Conservation (phyloP, 1,284 basidiomycete species). For the Cryptococcus hybrid region DNA sequence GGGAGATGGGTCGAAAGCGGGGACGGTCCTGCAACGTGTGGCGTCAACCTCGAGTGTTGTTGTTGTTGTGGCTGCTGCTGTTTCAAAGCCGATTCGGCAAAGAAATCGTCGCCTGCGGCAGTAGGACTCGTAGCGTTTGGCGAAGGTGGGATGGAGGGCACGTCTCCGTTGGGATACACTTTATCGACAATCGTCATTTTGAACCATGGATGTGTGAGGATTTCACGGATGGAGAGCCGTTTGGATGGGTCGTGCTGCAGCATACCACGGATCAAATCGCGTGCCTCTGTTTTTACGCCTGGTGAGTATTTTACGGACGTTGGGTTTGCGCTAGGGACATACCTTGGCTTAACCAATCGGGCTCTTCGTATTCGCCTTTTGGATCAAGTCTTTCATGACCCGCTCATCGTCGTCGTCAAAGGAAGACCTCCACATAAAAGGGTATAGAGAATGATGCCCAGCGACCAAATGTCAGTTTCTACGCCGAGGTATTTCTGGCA, state of each 20-base stretch:
- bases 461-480: constrained; percentile 98
- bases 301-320: background rate
- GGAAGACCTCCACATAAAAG: constrained; percentile 85
- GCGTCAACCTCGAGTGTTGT: background rate
- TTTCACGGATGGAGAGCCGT: constrained; percentile 77
- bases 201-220: constrained; percentile 91
- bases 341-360: constrained; percentile 86
- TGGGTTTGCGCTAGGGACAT: constrained; percentile 13
- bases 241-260: constrained; percentile 75
- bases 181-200: constrained; percentile 52
- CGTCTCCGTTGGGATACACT: constrained; percentile 26
- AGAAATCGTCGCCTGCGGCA: constrained; percentile 10
- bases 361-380: constrained; percentile 87
- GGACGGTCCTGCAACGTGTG: constrained; percentile 8
- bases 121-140: constrained; percentile 29
- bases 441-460: constrained; percentile 94
- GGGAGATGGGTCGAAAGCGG: constrained; percentile 10
- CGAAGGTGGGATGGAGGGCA: constrained; percentile 23
- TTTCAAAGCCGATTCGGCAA: constrained; percentile 25
- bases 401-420: constrained; percentile 88
- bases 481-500: constrained; percentile 82
- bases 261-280: constrained; percentile 72
- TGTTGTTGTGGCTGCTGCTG: background rate
- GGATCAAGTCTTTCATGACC: constrained; percentile 82
- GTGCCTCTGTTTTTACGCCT: constrained; percentile 61